phyloP scores from a whole-genome alignment of 2,329 filamentous ascomycete species.

The Neophaeococcomyces aloes region DNA sequence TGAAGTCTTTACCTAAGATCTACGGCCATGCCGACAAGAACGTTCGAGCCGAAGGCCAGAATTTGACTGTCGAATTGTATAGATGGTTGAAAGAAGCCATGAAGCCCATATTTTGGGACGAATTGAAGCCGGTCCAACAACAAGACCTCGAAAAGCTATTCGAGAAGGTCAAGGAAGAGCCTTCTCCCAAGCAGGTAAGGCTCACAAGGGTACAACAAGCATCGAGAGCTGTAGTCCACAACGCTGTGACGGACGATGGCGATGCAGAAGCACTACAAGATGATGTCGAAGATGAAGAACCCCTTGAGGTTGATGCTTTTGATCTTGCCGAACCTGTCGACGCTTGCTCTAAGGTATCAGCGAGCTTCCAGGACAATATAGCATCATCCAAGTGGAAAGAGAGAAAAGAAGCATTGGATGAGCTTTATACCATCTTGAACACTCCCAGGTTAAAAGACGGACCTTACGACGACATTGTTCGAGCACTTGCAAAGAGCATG shows the following conservation, averaged over 20 bases:
- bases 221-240: conserved; percentile 60
- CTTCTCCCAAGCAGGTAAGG: conserved; percentile 78
- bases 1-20: conserved; percentile 78
- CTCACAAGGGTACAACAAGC: conserved; percentile 82
- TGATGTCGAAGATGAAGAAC: conserved; percentile 47
- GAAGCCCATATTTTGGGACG: conserved; percentile 95
- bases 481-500: conserved; percentile 87
- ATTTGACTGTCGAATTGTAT: conserved; percentile 86
- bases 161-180: conserved; percentile 81
- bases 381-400: conserved; percentile 97
- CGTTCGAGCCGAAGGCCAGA: conserved; percentile 85
- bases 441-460: conserved; percentile 86
- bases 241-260: conserved; percentile 46
- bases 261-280: conserved; percentile 49
- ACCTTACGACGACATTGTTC: conserved; percentile 72
- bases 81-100: conserved; percentile 95
- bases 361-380: conserved; percentile 71
- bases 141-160: conserved; percentile 88
- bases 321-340: conserved; percentile 78
- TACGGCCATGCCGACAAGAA: conserved; percentile 98
- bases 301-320: conserved; percentile 65
- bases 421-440: conserved; percentile 63
- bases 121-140: conserved; percentile 91
- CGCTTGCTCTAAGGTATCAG: conserved; percentile 67
- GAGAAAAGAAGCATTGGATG: conserved; percentile 85